Percentiles rank a stretch among this genome's conserved stretches.
These are phyloP conservation scores for Curvularia eragrostidis DNA, from an alignment of 2,329 filamentous ascomycete species.

Conservation along the genomic window DNA sequence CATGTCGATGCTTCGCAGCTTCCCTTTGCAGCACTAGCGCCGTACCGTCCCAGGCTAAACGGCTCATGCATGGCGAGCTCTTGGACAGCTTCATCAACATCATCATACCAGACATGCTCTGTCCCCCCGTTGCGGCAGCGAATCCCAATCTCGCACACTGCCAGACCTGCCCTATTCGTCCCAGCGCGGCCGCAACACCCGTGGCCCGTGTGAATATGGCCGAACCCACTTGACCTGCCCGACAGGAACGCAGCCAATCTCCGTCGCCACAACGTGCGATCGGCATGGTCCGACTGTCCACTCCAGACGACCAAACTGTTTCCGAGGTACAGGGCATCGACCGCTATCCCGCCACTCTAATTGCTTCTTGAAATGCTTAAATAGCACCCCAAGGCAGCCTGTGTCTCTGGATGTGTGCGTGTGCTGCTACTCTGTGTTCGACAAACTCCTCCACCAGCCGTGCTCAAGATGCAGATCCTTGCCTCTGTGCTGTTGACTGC, in stretches of 20 bases:
- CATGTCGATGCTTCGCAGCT: conserved; percentile 14
- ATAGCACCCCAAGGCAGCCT: conserved; percentile 10
- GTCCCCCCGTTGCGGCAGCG: background rate
- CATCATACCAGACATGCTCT: background rate
- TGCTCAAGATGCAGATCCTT: conserved; percentile 18
- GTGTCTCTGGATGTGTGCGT: conserved; percentile 1
- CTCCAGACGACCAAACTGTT: conserved; percentile 7
- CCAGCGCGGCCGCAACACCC: background rate
- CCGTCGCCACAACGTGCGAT: conserved; percentile 2
- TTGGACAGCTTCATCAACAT: background rate
- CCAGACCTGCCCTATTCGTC: background rate
- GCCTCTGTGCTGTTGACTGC: conserved; percentile 36
- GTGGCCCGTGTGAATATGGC: background rate
- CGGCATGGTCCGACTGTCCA: conserved; percentile 10
- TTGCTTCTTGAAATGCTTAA: conserved; percentile 12
- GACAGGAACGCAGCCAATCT: background rate
- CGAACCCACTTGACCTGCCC: background rate
- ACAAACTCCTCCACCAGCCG: background rate
- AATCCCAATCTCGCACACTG: background rate
- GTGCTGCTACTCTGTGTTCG: conserved; percentile 1
- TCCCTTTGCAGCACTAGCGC: conserved; percentile 12
- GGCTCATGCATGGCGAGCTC: background rate
- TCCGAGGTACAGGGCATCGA: conserved; percentile 1
- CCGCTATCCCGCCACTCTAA: conserved; percentile 3
- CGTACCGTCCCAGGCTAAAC: background rate